A percentile compares a stretch with the other conserved stretches of the same genome.
These are phyloP conservation scores for Nakaseomyces uthaithaninus DNA, from an alignment of 1,139 yeast genomes.

Conservation along the genomic window DNA sequence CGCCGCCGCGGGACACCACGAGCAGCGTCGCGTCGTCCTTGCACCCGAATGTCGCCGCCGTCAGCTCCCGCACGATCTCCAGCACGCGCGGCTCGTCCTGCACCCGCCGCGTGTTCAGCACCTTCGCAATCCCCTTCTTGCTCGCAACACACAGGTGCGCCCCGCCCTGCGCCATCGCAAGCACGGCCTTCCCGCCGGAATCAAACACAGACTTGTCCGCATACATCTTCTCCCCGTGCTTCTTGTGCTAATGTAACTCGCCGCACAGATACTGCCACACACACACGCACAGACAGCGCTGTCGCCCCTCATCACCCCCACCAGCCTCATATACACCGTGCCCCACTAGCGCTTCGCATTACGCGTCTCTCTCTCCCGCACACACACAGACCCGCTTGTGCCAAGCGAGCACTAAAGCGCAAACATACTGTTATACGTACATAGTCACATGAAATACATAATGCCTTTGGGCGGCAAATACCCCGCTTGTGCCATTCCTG, in stretches of 20 bases:
- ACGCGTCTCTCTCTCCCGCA: too few relatives aligned
- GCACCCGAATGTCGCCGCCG: conserved; percentile 17
- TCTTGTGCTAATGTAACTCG: conserved; percentile 2
- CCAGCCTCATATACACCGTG: too few relatives aligned
- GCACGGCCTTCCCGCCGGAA: conserved; percentile 28
- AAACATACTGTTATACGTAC: too few relatives aligned
- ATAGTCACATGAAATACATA: too few relatives aligned
- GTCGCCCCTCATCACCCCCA: too few relatives aligned
- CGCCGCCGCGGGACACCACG: conserved; percentile 26
- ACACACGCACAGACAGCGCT: too few relatives aligned
- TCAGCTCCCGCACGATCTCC: conserved; percentile 21
- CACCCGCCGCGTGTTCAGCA: conserved; percentile 20
- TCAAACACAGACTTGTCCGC: conserved; percentile 25
- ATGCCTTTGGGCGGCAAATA: too few relatives aligned
- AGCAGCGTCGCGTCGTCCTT: conserved; percentile 14
- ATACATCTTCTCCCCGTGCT: conserved; percentile 7
- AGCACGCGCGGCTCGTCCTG: conserved; percentile 31
- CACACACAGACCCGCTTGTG: too few relatives aligned
- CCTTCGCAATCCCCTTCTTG: conserved; percentile 26
- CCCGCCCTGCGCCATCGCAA: conserved; percentile 20
- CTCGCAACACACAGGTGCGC: conserved; percentile 25
- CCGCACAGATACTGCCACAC: too few relatives aligned
- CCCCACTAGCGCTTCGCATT: too few relatives aligned
- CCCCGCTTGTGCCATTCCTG: too few relatives aligned
- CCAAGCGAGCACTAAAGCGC: too few relatives aligned